Evolutionary conservation across 2,329 filamentous ascomycete species (phyloP).

Genomic region (Alternaria sp.): DNA sequence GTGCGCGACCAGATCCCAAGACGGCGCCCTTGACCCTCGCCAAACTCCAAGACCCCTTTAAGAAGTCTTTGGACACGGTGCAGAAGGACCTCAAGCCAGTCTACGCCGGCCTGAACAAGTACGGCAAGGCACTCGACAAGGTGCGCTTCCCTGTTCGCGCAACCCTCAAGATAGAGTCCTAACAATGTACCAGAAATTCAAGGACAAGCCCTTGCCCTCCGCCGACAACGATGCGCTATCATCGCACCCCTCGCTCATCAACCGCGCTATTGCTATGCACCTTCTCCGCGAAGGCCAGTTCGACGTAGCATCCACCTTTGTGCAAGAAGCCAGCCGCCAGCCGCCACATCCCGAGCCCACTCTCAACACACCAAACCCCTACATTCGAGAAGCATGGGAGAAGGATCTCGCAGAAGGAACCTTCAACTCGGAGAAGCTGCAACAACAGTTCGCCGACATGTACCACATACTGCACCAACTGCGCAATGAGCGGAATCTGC

Average conservation of each 20-base stretch:
- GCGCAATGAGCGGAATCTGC: constrained; percentile 73
- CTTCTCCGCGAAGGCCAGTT: constrained; percentile 95
- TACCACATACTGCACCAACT: constrained; percentile 86
- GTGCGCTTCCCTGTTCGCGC: constrained; percentile 54
- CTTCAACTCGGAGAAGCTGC: constrained; percentile 73
- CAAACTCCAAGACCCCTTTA: constrained; percentile 86
- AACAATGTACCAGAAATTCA: constrained; percentile 61
- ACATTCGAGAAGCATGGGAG: constrained; percentile 48
- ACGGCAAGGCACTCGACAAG: constrained; percentile 85
- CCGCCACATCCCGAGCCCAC: constrained; percentile 53
- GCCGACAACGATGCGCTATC: constrained; percentile 83
- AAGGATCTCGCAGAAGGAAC: constrained; percentile 63
- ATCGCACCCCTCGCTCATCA: constrained; percentile 79
- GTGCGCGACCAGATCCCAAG: constrained; percentile 65
- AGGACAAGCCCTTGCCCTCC: constrained; percentile 72
- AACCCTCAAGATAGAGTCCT: constrained; percentile 1
- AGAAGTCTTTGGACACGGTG: constrained; percentile 79
- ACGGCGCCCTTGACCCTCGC: constrained; percentile 78
- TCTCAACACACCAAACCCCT: constrained; percentile 46
- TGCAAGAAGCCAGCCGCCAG: constrained; percentile 71
- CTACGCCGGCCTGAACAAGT: constrained; percentile 82
- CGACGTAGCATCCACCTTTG: constrained; percentile 83
- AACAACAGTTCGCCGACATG: constrained; percentile 86
- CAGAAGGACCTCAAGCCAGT: constrained; percentile 85
- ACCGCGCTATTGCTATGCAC: constrained; percentile 96